Base-by-base conservation (phyloP, 2,329 filamentous ascomycete genomes). In the Tolypocladium tundrense region DNA sequence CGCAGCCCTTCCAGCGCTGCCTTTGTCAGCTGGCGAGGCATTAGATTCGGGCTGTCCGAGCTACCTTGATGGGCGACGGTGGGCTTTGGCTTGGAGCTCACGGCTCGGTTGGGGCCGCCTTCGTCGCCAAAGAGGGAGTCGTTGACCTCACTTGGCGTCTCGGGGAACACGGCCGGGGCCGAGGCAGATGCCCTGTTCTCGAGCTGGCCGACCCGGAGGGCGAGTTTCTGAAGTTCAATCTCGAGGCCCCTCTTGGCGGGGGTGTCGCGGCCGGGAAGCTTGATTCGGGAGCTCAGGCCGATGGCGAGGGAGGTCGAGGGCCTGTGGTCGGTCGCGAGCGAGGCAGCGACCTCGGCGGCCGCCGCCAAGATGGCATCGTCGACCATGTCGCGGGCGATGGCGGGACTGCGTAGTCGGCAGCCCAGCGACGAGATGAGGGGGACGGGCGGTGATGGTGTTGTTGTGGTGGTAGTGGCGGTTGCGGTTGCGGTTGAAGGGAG, bases 1-100 rank as follows among this genome's bases (percentile, higher is more conserved):
- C 88, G 88, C 64, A 97, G 80, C 63, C 90, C 88, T 72, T 88
- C 86, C 66, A 96, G 87, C 71, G 93, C 89, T 75, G 93, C 88
- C 69, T 91, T 88, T 65, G 86, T 90, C 67, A 90, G 82, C 67
- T 83, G 76, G 73, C 77, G 68, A 65, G 67, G 64, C 59, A 69
- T 62, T 65, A 69, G 59, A 65, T 66, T 65, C 62, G 70, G 70
- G 68, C 66, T 67, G 64, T 70, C 71, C 69, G 67, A 71, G 68
- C 66, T 72, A 73, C 72, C 71, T 70, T 72, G 67, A 59, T 68
- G 66, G 59, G 72, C 74, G 60, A 70, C 68, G 56, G 79, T 72
- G 61, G 83, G 77, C 66, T 78, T 80, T 59, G 81, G 58, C 60
- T 72, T 70, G 53, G 69, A 63, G 60, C 66, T 63, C 55, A 64